These are phyloP conservation scores for Pythium folliculosum DNA, from an alignment of 352 stramenopile genomes.

Conservation along the genomic window DNA sequence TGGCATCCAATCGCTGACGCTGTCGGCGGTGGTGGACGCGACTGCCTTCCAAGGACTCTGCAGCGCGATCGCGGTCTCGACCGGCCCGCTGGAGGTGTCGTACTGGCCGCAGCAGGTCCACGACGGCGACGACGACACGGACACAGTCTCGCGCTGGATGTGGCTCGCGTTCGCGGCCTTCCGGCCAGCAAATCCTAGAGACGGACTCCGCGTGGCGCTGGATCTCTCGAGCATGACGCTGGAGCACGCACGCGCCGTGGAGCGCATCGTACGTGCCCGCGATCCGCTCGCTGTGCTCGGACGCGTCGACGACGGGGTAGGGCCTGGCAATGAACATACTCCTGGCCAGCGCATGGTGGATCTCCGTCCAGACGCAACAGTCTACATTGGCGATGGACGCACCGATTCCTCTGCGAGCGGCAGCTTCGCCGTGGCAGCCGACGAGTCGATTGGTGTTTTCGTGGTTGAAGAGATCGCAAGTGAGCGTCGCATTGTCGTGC, in stretches of 20 bases:
- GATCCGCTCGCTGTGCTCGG: not conserved
- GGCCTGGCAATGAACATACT: too few relatives aligned
- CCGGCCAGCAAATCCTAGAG: not conserved
- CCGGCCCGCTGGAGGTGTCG: not conserved
- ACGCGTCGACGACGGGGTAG: too few relatives aligned
- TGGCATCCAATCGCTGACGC: not conserved
- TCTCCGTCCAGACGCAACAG: not conserved
- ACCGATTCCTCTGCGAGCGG: too few relatives aligned
- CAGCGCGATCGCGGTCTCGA: not conserved
- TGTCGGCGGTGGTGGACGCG: not conserved
- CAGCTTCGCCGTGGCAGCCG: too few relatives aligned
- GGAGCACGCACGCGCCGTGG: not conserved
- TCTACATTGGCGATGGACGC: not conserved
- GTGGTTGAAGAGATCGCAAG: too few relatives aligned
- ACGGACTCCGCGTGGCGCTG: not conserved
- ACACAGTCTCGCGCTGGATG: not conserved
- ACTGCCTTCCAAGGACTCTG: not conserved
- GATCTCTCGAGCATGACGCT: not conserved
- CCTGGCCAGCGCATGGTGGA: not conserved
- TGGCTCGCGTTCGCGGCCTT: conserved; percentile 2
- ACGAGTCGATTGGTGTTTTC: too few relatives aligned
- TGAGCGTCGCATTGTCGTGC: too few relatives aligned
- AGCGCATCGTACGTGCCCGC: not conserved
- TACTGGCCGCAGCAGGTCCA: not conserved
- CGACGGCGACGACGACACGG: too few relatives aligned